Evolutionary conservation across 306 rosid genomes (phyloP), one percentile per base, ranked within the genome.

Genomic region (Canavalia gladiata): DNA sequence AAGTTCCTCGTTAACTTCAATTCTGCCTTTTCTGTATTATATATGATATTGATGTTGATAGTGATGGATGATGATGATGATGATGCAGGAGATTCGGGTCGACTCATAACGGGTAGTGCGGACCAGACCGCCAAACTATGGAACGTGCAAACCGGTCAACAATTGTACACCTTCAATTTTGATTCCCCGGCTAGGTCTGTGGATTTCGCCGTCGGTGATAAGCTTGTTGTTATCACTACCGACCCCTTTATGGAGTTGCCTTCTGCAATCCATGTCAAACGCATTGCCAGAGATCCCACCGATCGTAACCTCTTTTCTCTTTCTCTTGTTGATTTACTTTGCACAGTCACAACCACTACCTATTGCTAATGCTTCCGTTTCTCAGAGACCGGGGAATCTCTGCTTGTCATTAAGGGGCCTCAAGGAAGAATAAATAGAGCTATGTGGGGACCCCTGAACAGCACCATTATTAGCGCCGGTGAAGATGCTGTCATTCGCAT

Each of bases 361-460:
- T 49, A 18, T 18, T 18, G 25, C 25, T 18, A 18, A 18, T 18
- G 25, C 25, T 18, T 18, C 25, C 25, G 6, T 4, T 39, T 79
- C 46, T 46, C 88, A 92, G 98, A 94, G 90, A 71, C 75, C 2
- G 91, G 84, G n/a, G 98, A 94, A 5, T 92, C 98, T 51, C 69
- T 82, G 68, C 86, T 89, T 35, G 75, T 86, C 39, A 49, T 94
- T 6, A 94, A 90, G 86, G 95, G 94, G 7, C 97, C 97, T 62
- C 94, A 88, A 67, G 97, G 98, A 82, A 90, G 98, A 87, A 89
- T 94, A 1, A 92, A 92, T 47, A 90, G 98, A 82, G 98, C 98
- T 74, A 83, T 92, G 54, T 94, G 98, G 98, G 98, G 98, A 8
- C 96, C 97, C 2, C 84, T 94, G 34, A 92, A 92, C 79, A 76